These are phyloP conservation scores for Fusarium concolor DNA, from an alignment of 2,329 filamentous ascomycete genomes.

Conservation along the genomic window DNA sequence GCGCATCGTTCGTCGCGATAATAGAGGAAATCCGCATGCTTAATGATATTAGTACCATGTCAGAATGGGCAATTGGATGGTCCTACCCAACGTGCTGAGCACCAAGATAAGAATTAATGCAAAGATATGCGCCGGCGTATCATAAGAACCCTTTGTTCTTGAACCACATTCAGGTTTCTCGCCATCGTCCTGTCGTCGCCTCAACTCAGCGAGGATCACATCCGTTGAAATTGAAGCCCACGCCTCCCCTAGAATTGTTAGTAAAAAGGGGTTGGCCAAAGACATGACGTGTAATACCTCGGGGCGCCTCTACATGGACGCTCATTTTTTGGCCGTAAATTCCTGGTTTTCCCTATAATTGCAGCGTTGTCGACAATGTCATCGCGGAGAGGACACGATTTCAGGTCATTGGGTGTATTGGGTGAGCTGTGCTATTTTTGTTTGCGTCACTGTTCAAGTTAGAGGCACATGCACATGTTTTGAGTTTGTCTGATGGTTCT, in stretches of 20 bases:
- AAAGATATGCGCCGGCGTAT: constrained; percentile 74
- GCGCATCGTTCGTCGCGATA: constrained; percentile 69
- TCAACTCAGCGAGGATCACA: constrained; percentile 64
- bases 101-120: constrained; percentile 74
- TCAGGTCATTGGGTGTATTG: constrained; percentile 13
- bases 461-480: constrained; percentile 36
- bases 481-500: constrained; percentile 32
- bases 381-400: constrained; percentile 46
- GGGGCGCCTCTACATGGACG: constrained; percentile 27
- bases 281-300: constrained; percentile 30
- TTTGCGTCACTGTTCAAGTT: constrained; percentile 43
- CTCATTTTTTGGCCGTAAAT: constrained; percentile 36
- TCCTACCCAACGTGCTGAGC: constrained; percentile 68
- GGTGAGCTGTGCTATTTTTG: constrained; percentile 24
- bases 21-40: constrained; percentile 75
- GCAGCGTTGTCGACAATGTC: constrained; percentile 34
- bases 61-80: background rate
- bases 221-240: constrained; percentile 66
- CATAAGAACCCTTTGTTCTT: constrained; percentile 67
- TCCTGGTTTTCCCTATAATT: constrained; percentile 35
- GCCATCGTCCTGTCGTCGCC: constrained; percentile 57
- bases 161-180: constrained; percentile 65
- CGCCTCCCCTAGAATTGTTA: constrained; percentile 45
- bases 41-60: constrained; percentile 13
- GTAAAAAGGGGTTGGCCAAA: constrained; percentile 29